These are phyloP conservation scores for Plectosphaerella sp. DNA, from an alignment of 2,329 filamentous ascomycete species.

Conservation along the genomic window DNA sequence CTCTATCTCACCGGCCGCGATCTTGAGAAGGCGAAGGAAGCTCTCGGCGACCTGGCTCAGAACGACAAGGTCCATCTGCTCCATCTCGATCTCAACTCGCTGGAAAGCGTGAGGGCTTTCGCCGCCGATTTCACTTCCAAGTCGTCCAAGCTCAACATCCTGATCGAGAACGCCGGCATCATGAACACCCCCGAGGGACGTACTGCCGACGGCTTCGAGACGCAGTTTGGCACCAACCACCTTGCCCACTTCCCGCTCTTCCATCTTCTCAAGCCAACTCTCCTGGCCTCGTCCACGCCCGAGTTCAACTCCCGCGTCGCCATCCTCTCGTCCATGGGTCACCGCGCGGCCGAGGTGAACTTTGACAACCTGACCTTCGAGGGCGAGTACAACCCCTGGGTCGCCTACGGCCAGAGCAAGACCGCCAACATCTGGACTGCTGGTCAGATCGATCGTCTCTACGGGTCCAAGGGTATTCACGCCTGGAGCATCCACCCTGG, in stretches of 20 bases:
- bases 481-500: not conserved
- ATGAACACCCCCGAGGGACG: slow-evolving; percentile 2
- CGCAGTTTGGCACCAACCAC: slow-evolving; percentile 48
- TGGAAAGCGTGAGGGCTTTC: slow-evolving; percentile 23
- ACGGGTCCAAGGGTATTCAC: not conserved
- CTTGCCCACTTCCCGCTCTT: slow-evolving; percentile 49
- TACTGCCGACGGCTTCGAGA: slow-evolving; percentile 17
- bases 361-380: slow-evolving; percentile 19
- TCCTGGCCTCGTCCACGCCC: slow-evolving; percentile 32
- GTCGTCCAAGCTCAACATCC: slow-evolving; percentile 15
- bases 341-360: slow-evolving; percentile 26
- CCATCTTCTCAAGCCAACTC: slow-evolving; percentile 37
- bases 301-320: slow-evolving; percentile 36
- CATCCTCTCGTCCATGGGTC: slow-evolving; percentile 34
- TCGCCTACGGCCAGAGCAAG: slow-evolving; percentile 39
- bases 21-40: slow-evolving; percentile 15
- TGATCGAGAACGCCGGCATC: slow-evolving; percentile 31
- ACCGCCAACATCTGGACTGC: slow-evolving; percentile 38
- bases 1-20: slow-evolving; percentile 38
- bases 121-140: slow-evolving; percentile 13
- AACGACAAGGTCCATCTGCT: slow-evolving; percentile 17
- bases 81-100: slow-evolving; percentile 20
- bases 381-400: not conserved
- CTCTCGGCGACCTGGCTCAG: not conserved
- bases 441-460: not conserved